A percentile compares a stretch with the other conserved stretches of the same genome.
Conservation (phyloP, 371 early-diverging fungal species). For the Chytridium lagenaria region DNA sequence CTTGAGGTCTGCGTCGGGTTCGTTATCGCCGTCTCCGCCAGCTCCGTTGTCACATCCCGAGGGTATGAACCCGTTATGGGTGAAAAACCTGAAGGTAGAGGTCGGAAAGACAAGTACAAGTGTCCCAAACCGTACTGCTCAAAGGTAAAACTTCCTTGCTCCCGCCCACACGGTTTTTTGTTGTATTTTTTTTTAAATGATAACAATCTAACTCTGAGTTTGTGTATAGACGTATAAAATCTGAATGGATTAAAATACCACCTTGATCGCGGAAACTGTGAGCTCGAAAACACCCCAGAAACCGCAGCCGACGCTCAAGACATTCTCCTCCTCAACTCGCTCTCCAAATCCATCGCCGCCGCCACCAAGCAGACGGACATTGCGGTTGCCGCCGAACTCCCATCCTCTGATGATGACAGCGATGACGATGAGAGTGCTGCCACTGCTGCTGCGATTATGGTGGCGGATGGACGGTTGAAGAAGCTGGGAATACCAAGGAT, state of each 20-base stretch:
- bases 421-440: slow-evolving; percentile 7
- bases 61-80: too few relatives aligned
- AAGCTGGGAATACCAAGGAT: neutral
- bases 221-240: slow-evolving; percentile 40
- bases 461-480: slow-evolving; percentile 6
- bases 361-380: neutral
- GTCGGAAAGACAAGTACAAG: slow-evolving; percentile 17
- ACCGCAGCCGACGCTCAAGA: slow-evolving; percentile 16
- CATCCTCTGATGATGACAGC: neutral
- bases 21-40: too few relatives aligned
- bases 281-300: slow-evolving; percentile 28
- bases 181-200: neutral
- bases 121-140: slow-evolving; percentile 34
- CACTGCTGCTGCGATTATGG: slow-evolving; percentile 3
- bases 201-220: neutral
- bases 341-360: slow-evolving; percentile 13
- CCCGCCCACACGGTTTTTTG: neutral
- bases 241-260: slow-evolving; percentile 49
- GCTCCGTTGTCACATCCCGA: too few relatives aligned
- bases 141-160: slow-evolving; percentile 16
- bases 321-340: slow-evolving; percentile 5
- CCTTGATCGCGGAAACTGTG: slow-evolving; percentile 42
- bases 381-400: neutral
- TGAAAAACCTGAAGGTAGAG: too few relatives aligned
- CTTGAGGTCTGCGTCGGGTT: too few relatives aligned